Evolutionary conservation across 139 green algal genomes (phyloP), one percentile per base, ranked within the genome.

Genomic region (Picochlorum sp.): DNA sequence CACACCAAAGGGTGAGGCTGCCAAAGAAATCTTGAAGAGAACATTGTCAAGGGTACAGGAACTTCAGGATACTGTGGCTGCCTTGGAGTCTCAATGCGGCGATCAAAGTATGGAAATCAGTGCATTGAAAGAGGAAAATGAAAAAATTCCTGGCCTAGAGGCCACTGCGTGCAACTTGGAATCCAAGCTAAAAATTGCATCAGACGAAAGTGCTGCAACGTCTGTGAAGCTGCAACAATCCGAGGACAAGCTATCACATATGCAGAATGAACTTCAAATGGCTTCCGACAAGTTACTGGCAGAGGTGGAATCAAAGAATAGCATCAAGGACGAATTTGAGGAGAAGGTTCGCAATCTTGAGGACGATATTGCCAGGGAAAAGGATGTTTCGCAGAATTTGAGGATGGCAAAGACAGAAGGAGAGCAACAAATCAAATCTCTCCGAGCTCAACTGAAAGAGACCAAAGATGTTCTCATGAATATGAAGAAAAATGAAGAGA

Each of bases 351-450:
- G 16, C 18, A 9, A 51, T 20, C 34, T 62, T 9, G n/a, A 45
- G 18, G 56, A 62, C 2, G 26, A 65, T 1, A 26, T 52, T 16
- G 58, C 14, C 14, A 24, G 28, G 21, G 14, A 54, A 26, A 51
- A 65, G 59, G n/a, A n/a, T 30, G 50, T 26, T 30, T 61, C 24
- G 4, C 13, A 56, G 7, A 65, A 24, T n/a, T 16, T 65, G 59
- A 65, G 6, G 59, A 23, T n/a, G 18, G 18, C 21, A 13, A 65
- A 65, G 59, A 52, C 26, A 52, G 47, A 54, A 54, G 16, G n/a
- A 9, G 47, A 54, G n/a, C 47, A 54, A 54, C 47, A 54, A 54
- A 26, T 21, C 6, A 54, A 54, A 54, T 54, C 47, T 26, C 47
- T 54, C 6, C 47, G n/a, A 21, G 1, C 15, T 54, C 47, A 24